Conservation (phyloP, 1,139 yeast genomes). For the Candida tetrigidarum region DNA sequence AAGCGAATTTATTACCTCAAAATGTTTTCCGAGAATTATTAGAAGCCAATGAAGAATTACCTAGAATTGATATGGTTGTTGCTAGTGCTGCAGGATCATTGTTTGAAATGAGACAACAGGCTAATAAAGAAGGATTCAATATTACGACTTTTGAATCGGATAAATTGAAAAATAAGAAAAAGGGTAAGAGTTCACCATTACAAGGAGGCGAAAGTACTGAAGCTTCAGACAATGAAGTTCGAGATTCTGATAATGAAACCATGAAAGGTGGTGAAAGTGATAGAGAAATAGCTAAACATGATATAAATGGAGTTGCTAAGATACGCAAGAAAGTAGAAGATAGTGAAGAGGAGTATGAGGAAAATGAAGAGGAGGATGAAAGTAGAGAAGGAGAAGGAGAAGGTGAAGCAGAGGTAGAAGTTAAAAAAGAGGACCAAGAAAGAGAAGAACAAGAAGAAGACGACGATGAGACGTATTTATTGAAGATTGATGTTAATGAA, state of each 20-base stretch:
- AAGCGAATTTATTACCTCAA: slow-evolving; percentile 37
- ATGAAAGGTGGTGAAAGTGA: neutral
- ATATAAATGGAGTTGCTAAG: neutral
- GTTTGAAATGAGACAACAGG: slow-evolving; percentile 40
- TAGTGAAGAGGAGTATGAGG: slow-evolving; percentile 6
- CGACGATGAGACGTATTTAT: slow-evolving; percentile 11
- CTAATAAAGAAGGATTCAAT: slow-evolving; percentile 38
- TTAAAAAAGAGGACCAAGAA: slow-evolving; percentile 24
- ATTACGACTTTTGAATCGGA: slow-evolving; percentile 17
- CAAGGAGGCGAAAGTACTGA: slow-evolving; percentile 4
- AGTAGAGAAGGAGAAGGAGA: slow-evolving; percentile 1
- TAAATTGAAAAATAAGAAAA: slow-evolving; percentile 2
- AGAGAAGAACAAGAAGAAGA: slow-evolving; percentile 5
- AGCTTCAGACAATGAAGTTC: slow-evolving; percentile 1
- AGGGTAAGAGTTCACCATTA: too few species aligned
- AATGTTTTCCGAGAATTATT: slow-evolving; percentile 42
- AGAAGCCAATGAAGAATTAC: slow-evolving; percentile 42
- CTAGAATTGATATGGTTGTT: slow-evolving; percentile 50
- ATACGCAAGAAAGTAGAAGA: slow-evolving; percentile 2
- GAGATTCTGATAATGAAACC: neutral
- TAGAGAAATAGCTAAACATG: neutral
- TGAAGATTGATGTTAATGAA: slow-evolving; percentile 14
- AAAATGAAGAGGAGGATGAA: neutral
- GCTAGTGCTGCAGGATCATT: slow-evolving; percentile 56
- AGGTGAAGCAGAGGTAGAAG: too few species aligned